These are phyloP conservation scores for Phylloboletellus chloephorus DNA, from an alignment of 1,284 basidiomycete species.

Conservation along the genomic window DNA sequence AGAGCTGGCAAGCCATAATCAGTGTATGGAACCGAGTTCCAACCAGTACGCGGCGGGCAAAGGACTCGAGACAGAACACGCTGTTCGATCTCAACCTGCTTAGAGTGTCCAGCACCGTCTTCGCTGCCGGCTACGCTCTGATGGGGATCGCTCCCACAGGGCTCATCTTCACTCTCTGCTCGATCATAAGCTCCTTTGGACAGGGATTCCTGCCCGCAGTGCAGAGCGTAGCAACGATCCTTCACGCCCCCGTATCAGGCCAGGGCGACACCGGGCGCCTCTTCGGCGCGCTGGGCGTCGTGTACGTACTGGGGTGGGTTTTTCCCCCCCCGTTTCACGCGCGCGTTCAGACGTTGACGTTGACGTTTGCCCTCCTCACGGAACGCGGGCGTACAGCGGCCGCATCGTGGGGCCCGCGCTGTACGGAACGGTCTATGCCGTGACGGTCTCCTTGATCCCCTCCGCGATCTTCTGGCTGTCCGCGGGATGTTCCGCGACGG, in stretches of 20 bases:
- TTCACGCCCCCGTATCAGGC: neutral
- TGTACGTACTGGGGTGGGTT: constrained; percentile 7
- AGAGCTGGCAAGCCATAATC: neutral
- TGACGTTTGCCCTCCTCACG: neutral
- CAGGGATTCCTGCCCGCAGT: constrained; percentile 2
- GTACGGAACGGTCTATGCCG: constrained; percentile 1
- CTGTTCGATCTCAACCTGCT: constrained; percentile 3
- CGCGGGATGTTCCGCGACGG: neutral
- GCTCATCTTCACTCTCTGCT: constrained; percentile 2
- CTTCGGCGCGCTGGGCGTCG: constrained; percentile 7
- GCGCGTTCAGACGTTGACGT: too few species aligned
- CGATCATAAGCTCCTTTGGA: constrained; percentile 1
- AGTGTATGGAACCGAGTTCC: neutral
- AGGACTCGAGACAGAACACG: neutral
- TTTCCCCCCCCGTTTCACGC: neutral
- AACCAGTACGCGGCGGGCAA: neutral
- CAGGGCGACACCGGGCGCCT: constrained; percentile 1
- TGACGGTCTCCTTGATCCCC: constrained; percentile 3
- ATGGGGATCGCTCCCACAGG: constrained; percentile 2
- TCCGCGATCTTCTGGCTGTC: constrained; percentile 5
- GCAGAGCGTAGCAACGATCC: constrained; percentile 6
- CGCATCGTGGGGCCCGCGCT: constrained; percentile 4
- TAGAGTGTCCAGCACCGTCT: neutral
- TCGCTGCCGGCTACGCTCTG: constrained; percentile 1
- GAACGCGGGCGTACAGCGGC: neutral